Evolutionary conservation across 495 filamentous ascomycete species (phyloP), one percentile per base, ranked within the genome.

Genomic region (Xylaria curta): DNA sequence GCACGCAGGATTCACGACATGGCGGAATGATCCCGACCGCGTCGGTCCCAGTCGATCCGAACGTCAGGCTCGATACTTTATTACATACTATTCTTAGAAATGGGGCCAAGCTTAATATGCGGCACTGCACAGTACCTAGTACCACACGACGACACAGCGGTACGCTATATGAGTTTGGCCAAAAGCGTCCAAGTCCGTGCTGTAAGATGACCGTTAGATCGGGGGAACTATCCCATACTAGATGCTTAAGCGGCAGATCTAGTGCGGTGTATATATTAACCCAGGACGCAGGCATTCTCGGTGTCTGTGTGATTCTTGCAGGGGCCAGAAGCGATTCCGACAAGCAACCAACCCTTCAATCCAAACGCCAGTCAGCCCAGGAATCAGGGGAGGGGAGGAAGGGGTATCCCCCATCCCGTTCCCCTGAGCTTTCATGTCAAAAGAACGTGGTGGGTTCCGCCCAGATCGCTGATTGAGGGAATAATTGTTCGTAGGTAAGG

Each of bases 41-140:
- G 33, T 66, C 68, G 68, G 56, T 24, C 60, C 47, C 60, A 66
- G 59, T 63, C 60, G 49, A 63, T 61, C 66, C 66, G 66, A 69
- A 69, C 1, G 66, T 38, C 66, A 61, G 66, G 66, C 53, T 69
- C 21, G 42, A 40, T 26, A 36, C 47, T 44, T 28, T 56, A 56
- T 67, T 56, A 44, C 46, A 42, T 31, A 47, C 69, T 71, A 71
- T 71, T 71, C 61, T 71, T 71, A 66, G 69, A 71, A 66, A 21
- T 56, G 10, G 53, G 51, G 51, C 62, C 62, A 60, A 33, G 40
- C 49, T 44, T 66, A 54, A 42, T 47, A 26, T 24, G 42, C 59
- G 63, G 46, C 31, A 66, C 63, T 66, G 24, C 28, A 66, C 28
- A 40, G 63, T 66, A 53, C 63, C 31, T 21, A 36, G 44, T 49